Evolutionary conservation across 2,329 filamentous ascomycete genomes (phyloP), one percentile per base, ranked within the genome.

Genomic region (Mycosphaerella sp.): DNA sequence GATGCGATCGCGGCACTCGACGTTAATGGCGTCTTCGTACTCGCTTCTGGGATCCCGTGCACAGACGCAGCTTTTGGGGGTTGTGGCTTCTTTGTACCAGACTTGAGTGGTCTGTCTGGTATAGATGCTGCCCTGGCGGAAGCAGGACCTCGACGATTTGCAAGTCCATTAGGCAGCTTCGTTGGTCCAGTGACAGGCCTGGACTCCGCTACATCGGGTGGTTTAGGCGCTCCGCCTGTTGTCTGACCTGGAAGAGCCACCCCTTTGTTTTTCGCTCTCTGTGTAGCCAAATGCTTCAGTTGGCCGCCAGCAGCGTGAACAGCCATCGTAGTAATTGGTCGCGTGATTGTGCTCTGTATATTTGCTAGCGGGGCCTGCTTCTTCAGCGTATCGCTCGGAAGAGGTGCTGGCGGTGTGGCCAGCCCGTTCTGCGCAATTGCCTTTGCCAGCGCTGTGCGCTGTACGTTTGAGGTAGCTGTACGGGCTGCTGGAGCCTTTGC

Each of bases 241-340:
- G 54, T 48, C 40, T 67, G 63, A 9, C 59, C 61, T n/a, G 62
- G 60, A 34, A 64, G 49, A 14, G 60, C 65, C 34, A 60, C 55
- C 3, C 59, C 62, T 40, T 63, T 67, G 23, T 57, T 57, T 36
- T 59, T 56, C 21, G 62, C 54, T 31, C 63, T 52, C 31, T 66
- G 59, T 6, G 67, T 63, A 10, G 66, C 65, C 6, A 64, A 61
- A 26, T 65, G 63, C 34, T 62, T 59, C 10, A 67, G 56, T 21
- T 58, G 52, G 12, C 55, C 52, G 6, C 61, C 63, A 14, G 64
- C 66, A 38, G 55, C 62, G n/a, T 70, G 67, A 32, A 70, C 55
- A 1, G 67, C 68, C 32, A 69, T 50, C 1, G 68, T 70, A 23
- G 61, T 67, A 7, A 71, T 46, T 8, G 69, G 69, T 34, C 68